Evolutionary conservation across 2,329 filamentous ascomycete genomes (phyloP).

Genomic region (Hypoxylon sp.): DNA sequence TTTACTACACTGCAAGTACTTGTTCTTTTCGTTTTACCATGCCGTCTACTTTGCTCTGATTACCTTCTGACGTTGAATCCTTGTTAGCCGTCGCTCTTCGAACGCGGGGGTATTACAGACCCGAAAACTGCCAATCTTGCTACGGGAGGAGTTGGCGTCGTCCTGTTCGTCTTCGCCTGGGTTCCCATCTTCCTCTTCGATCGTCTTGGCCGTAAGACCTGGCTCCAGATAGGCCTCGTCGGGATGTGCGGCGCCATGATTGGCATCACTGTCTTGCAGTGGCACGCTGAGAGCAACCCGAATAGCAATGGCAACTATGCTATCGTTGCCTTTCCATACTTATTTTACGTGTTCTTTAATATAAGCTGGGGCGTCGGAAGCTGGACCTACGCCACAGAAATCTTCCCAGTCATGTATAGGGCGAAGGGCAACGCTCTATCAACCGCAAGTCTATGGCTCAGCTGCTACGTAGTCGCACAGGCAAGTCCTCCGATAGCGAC

Average conservation of each 20-base stretch:
- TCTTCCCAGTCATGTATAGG: conserved; percentile 44
- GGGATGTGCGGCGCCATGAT: conserved; percentile 46
- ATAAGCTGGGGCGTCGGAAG: conserved; percentile 47
- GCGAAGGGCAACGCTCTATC: conserved; percentile 48
- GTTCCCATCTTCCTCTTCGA: conserved; percentile 47
- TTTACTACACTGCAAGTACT: conserved; percentile 48
- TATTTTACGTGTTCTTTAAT: conserved; percentile 47
- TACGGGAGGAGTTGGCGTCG: conserved; percentile 44
- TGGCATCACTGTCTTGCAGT: conserved; percentile 44
- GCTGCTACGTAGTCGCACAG: conserved; percentile 46
- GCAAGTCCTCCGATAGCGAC: conserved; percentile 44
- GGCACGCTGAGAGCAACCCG: conserved; percentile 43
- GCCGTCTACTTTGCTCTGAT: not conserved
- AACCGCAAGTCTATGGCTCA: conserved; percentile 48
- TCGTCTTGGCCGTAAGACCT: conserved; percentile 46
- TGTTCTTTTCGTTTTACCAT: not conserved
- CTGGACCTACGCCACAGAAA: conserved; percentile 47
- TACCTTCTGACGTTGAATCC: not conserved
- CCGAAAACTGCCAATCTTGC: conserved; percentile 45
- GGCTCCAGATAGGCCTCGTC: conserved; percentile 44
- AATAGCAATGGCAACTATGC: conserved; percentile 41
- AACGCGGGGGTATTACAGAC: conserved; percentile 40
- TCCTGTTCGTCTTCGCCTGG: conserved; percentile 46
- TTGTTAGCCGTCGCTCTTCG: conserved; percentile 41
- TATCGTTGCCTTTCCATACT: conserved; percentile 44